Evolutionary conservation across 371 early-diverging fungal species (phyloP).

Genomic region (Mortierella sp.): DNA sequence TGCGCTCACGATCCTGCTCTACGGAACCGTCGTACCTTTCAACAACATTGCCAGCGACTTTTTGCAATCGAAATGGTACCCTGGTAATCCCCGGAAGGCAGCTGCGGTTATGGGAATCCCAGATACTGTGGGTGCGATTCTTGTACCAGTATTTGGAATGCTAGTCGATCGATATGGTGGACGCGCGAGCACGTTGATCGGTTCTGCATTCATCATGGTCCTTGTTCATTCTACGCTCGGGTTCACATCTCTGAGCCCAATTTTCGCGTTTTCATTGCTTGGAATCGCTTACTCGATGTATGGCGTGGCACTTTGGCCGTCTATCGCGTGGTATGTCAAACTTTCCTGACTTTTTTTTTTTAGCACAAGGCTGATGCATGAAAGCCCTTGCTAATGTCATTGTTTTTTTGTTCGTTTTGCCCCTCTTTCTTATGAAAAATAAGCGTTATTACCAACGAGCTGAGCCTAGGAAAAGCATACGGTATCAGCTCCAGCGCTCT

Average conservation of each 20-base stretch:
- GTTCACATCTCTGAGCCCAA: conserved; percentile 60
- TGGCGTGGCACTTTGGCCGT: conserved; percentile 73
- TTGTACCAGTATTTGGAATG: conserved; percentile 65
- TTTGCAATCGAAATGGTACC: conserved; percentile 71
- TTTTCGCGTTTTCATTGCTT: conserved; percentile 61
- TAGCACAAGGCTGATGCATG: background rate
- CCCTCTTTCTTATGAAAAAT: conserved; percentile 9
- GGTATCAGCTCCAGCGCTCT: conserved; percentile 67
- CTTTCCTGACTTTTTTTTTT: background rate
- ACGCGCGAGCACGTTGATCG: conserved; percentile 56
- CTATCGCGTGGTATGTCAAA: conserved; percentile 58
- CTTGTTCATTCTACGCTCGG: conserved; percentile 63
- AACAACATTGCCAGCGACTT: conserved; percentile 71
- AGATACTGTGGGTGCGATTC: conserved; percentile 65
- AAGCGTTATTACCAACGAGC: conserved; percentile 54
- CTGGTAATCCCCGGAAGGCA: conserved; percentile 65
- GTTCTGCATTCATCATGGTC: conserved; percentile 61
- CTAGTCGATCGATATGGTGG: conserved; percentile 66
- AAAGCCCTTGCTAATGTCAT: background rate
- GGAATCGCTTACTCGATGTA: conserved; percentile 70
- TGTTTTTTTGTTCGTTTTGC: too few relatives aligned
- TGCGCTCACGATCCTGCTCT: conserved; percentile 64
- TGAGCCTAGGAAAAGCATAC: conserved; percentile 69
- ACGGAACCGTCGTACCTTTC: conserved; percentile 72
- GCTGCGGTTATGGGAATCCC: conserved; percentile 72